Evolutionary conservation across 306 rosid species (phyloP), one percentile per base, ranked within the genome.

Genomic region (Rosa multiflora): DNA sequence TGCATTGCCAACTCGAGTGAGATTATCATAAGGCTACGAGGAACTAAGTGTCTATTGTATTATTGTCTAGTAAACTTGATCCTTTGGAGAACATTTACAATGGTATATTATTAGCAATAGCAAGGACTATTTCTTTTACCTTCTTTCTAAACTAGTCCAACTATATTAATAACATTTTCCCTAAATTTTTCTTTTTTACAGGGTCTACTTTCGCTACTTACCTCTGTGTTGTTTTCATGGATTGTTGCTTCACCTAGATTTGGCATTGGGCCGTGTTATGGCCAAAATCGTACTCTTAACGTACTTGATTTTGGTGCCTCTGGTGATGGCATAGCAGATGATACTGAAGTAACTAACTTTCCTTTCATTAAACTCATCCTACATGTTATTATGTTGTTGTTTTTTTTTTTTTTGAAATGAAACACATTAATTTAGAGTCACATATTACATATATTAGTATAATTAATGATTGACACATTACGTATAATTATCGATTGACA

Each of bases 271-370:
- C 35, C 2, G 1, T 1, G 35, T 8, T 49, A 9, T 37, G 67
- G 73, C 26, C 64, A 73, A 79, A 42, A 61, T 14, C 32, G 37
- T 35, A 63, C 14, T 11, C 46, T 46, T 11, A 73, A 62, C 12
- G 46, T 73, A 21, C 32, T 72, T 47, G 73, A 79, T 17, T 79
- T 72, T 48, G 78, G 78, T 23, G 78, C 78, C 17, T 14, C 2
- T 8, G 73, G 78, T 18, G n/a, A 79, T 40, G 73, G 73, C 29
- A 3, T 5, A 39, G 21, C 15, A 0, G 78, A 72, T 6, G 82
- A 72, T 76, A 56, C 84, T 10, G 15, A 6, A 10, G 82, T 46
- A 82, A 39, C 0, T 15, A 23, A 0, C 5, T 39, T 8, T 0
- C 37, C 6, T 26, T 23, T 42, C 15, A 58, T 15, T 47, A 5